phyloP scores from a whole-genome alignment of 441 rosid species.

The Brassica balearica region DNA sequence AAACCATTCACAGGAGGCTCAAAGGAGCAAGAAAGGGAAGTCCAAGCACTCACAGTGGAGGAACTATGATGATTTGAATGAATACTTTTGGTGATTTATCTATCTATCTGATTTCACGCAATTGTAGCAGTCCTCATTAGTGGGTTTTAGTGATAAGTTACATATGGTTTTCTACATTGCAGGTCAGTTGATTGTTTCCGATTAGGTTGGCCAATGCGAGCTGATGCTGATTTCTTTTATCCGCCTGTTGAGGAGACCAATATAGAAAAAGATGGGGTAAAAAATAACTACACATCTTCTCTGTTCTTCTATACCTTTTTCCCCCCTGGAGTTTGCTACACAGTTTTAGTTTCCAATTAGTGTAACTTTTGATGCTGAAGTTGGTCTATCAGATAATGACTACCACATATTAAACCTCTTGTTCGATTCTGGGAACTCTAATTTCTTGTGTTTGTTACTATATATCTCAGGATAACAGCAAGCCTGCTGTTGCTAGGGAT shows the following conservation, averaged over 20 bases:
- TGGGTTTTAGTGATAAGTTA: conserved; percentile 10
- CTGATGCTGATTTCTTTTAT: conserved; percentile 91
- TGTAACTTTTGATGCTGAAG: not conserved
- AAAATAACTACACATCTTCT: conserved; percentile 26
- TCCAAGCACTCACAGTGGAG: conserved; percentile 99
- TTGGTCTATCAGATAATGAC: conserved; percentile 13
- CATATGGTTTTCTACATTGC: conserved; percentile 34
- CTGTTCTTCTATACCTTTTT: conserved; percentile 7
- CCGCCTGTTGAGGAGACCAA: conserved; percentile 42
- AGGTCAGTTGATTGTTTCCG: conserved; percentile 99
- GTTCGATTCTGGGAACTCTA: not conserved
- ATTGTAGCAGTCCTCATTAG: not conserved
- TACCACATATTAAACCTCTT: not conserved
- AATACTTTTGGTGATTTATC: conserved; percentile 82
- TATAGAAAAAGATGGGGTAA: conserved; percentile 70
- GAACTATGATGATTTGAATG: conserved; percentile 97
- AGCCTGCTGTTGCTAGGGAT: conserved; percentile 59
- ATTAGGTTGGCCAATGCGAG: conserved; percentile 99
- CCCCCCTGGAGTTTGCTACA: conserved; percentile 5
- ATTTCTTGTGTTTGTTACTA: conserved; percentile 5
- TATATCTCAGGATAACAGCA: conserved; percentile 74
- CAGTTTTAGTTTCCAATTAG: conserved; percentile 9
- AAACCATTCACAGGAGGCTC: conserved; percentile 73
- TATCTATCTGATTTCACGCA: conserved; percentile 1
- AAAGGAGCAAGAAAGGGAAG: conserved; percentile 76